phyloP scores from a whole-genome alignment of 164 flowering plant genomes.

The Kalanchoe fedtschenkoi region DNA sequence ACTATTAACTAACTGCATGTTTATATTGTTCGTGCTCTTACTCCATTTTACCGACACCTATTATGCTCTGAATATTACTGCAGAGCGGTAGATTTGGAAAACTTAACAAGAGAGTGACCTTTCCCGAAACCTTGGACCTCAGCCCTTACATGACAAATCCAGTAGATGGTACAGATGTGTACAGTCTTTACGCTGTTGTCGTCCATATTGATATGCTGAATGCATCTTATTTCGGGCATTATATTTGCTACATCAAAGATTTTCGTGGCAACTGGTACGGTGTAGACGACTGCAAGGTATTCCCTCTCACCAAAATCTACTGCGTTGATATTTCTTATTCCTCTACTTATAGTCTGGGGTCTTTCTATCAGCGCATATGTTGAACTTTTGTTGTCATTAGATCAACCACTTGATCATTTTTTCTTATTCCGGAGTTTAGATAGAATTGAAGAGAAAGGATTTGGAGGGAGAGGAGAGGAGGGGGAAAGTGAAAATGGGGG shows the following conservation, averaged over 20 bases:
- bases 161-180: constrained; percentile 46
- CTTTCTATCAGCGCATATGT: not conserved
- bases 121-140: constrained; percentile 78
- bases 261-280: constrained; percentile 75
- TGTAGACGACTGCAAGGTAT: constrained; percentile 88
- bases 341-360: too few species aligned
- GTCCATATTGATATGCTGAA: constrained; percentile 97
- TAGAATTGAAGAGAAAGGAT: too few species aligned
- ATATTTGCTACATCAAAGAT: constrained; percentile 82
- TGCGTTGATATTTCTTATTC: too few species aligned
- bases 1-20: not conserved
- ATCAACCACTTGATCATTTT: not conserved
- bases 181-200: constrained; percentile 83
- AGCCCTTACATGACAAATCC: constrained; percentile 74
- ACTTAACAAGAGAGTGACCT: constrained; percentile 83
- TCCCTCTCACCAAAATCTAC: not conserved
- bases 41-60: not conserved
- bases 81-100: constrained; percentile 98
- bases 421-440: too few species aligned
- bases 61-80: constrained; percentile 7
- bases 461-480: too few species aligned
- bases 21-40: not conserved
- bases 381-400: not conserved
- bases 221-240: constrained; percentile 95
- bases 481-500: too few species aligned